Conservation (phyloP, 106 monocot species). For the Acanthochlamys bracteata region DNA sequence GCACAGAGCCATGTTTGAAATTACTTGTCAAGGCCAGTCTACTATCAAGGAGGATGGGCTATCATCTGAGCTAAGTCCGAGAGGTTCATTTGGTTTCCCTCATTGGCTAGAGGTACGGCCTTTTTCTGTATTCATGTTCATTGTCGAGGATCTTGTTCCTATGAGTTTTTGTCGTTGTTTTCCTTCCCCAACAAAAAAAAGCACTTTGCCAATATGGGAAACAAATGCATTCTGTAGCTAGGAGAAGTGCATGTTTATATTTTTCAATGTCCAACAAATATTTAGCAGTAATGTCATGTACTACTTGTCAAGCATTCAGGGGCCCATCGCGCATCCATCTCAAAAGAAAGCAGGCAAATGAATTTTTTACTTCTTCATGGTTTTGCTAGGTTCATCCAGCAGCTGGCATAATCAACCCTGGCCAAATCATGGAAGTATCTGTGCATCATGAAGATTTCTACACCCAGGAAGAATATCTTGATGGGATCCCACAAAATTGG, state of each 20-base stretch:
- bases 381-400: conserved; percentile 32
- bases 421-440: conserved; percentile 31
- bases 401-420: conserved; percentile 42
- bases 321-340: too few relatives aligned
- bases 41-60: conserved; percentile 23
- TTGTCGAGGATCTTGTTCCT: neutral
- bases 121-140: neutral
- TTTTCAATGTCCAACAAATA: too few relatives aligned
- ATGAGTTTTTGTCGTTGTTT: too few relatives aligned
- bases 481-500: conserved; percentile 29
- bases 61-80: conserved; percentile 16
- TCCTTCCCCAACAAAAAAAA: too few relatives aligned
- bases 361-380: neutral
- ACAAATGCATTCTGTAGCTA: too few relatives aligned
- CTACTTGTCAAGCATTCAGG: too few relatives aligned
- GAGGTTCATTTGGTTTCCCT: conserved; percentile 49
- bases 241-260: too few relatives aligned
- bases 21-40: conserved; percentile 37
- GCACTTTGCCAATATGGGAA: too few relatives aligned
- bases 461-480: conserved; percentile 31
- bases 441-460: conserved; percentile 36
- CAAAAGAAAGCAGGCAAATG: neutral
- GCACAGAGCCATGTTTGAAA: conserved; percentile 35
- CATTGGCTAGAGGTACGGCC: conserved; percentile 48
- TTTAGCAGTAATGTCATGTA: too few relatives aligned